A percentile compares a stretch with the other conserved stretches of the same genome.
These are phyloP conservation scores for Ammopiptanthus mongolicus DNA, from an alignment of 306 rosid genomes.

Conservation along the genomic window DNA sequence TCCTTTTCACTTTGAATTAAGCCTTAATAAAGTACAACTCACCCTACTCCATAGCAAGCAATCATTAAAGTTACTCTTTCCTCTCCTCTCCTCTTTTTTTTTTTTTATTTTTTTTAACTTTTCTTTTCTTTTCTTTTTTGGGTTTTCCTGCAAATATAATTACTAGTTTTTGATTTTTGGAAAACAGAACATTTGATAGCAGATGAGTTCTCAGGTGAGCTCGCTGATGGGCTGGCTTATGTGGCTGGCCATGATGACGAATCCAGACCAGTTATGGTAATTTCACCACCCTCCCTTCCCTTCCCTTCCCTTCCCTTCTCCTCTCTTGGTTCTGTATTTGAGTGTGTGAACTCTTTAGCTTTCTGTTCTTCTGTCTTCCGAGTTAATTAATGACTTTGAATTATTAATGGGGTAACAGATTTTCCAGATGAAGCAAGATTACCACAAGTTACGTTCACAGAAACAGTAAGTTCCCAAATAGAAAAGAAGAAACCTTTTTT, in stretches of 20 bases:
- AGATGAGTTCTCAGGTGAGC: slow-evolving; percentile 77
- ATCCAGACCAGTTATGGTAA: slow-evolving; percentile 63
- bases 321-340: not conserved
- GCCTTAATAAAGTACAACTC: slow-evolving; percentile 36
- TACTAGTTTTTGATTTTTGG: not conserved
- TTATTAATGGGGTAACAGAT: slow-evolving; percentile 56
- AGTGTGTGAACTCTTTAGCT: not conserved
- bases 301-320: no score
- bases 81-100: not conserved
- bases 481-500: not conserved
- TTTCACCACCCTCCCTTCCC: not conserved
- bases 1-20: slow-evolving; percentile 33
- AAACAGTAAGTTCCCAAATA: slow-evolving; percentile 58
- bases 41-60: slow-evolving; percentile 25
- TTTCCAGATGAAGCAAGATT: slow-evolving; percentile 91
- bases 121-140: not conserved
- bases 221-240: slow-evolving; percentile 75
- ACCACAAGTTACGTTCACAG: slow-evolving; percentile 86
- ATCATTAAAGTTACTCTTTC: slow-evolving; percentile 48
- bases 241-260: slow-evolving; percentile 79
- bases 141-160: not conserved
- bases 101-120: not conserved
- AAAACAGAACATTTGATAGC: slow-evolving; percentile 60
- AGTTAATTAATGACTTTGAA: slow-evolving; percentile 18
- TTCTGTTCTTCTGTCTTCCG: not conserved